Conservation (phyloP, 2,329 filamentous ascomycete genomes). For the Aspergillus pseudotamarii region DNA sequence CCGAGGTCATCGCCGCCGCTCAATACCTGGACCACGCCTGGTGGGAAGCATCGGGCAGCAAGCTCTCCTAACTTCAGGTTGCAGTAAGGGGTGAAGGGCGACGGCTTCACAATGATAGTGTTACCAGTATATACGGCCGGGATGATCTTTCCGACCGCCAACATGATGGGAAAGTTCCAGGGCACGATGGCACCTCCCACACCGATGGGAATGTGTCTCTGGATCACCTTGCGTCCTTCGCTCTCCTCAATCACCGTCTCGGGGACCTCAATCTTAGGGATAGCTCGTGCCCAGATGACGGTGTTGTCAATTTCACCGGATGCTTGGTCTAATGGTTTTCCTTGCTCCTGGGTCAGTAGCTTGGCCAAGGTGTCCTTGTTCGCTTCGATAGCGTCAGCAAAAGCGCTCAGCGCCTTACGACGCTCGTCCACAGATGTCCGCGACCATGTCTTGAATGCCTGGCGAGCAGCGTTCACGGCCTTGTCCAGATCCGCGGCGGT, state of each 20-base stretch:
- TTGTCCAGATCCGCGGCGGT: conserved; percentile 54
- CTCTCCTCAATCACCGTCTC: conserved; percentile 54
- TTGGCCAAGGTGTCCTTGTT: conserved; percentile 40
- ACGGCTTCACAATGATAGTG: conserved; percentile 59
- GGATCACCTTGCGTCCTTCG: conserved; percentile 37
- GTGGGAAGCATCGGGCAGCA: conserved; percentile 52
- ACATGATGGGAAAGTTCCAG: conserved; percentile 57
- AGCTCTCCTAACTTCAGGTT: conserved; percentile 58
- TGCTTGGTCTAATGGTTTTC: conserved; percentile 40
- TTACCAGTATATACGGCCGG: conserved; percentile 56
- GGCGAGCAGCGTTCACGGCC: conserved; percentile 52
- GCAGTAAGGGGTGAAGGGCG: conserved; percentile 56
- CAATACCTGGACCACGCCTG: conserved; percentile 60
- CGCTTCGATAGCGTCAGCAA: conserved; percentile 38
- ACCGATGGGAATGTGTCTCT: conserved; percentile 43
- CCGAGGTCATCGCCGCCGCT: conserved; percentile 60
- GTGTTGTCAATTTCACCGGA: conserved; percentile 30
- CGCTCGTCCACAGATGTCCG: conserved; percentile 38
- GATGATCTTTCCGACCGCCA: conserved; percentile 54
- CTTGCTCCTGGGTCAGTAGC: conserved; percentile 47
- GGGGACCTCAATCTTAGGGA: conserved; percentile 40
- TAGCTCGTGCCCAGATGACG: conserved; percentile 24
- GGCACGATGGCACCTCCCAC: conserved; percentile 59
- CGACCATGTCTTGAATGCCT: conserved; percentile 53
- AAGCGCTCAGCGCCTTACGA: conserved; percentile 33